These are phyloP conservation scores for Coemansia sp. DNA, from an alignment of 192 early-diverging fungal species.

Conservation along the genomic window DNA sequence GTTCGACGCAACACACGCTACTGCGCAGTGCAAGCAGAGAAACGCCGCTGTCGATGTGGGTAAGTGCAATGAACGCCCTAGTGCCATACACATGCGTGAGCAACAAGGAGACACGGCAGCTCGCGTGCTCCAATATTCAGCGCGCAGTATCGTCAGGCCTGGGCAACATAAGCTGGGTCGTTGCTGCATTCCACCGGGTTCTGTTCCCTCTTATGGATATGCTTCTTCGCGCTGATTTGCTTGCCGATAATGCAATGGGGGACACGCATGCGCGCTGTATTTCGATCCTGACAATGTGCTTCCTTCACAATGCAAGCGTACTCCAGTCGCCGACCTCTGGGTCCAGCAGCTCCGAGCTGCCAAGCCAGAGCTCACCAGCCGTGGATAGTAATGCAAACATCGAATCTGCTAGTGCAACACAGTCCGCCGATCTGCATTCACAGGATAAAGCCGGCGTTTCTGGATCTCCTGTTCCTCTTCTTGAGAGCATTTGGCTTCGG, in stretches of 20 bases:
- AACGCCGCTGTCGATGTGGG: conserved; percentile 51
- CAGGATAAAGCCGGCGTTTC: background rate
- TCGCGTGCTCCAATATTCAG: conserved; percentile 81
- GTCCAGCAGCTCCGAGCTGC: background rate
- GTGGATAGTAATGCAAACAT: background rate
- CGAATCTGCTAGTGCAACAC: background rate
- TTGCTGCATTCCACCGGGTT: conserved; percentile 76
- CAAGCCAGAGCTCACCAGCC: background rate
- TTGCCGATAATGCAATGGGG: conserved; percentile 56
- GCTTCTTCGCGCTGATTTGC: conserved; percentile 73
- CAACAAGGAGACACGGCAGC: conserved; percentile 75
- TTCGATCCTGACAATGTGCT: conserved; percentile 50
- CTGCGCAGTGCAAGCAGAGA: conserved; percentile 23
- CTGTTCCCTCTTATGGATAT: conserved; percentile 87
- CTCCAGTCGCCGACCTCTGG: conserved; percentile 14
- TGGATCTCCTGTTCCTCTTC: background rate
- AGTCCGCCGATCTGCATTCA: background rate
- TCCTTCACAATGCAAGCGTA: conserved; percentile 38
- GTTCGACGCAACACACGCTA: conserved; percentile 36
- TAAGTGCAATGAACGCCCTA: conserved; percentile 29
- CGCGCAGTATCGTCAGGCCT: conserved; percentile 64
- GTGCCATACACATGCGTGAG: conserved; percentile 35
- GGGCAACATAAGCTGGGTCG: conserved; percentile 55
- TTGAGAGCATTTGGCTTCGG: conserved; percentile 35
- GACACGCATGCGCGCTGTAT: conserved; percentile 55